These are phyloP conservation scores for Rhynchosporium agropyri DNA, from an alignment of 2,329 filamentous ascomycete species.

Conservation along the genomic window DNA sequence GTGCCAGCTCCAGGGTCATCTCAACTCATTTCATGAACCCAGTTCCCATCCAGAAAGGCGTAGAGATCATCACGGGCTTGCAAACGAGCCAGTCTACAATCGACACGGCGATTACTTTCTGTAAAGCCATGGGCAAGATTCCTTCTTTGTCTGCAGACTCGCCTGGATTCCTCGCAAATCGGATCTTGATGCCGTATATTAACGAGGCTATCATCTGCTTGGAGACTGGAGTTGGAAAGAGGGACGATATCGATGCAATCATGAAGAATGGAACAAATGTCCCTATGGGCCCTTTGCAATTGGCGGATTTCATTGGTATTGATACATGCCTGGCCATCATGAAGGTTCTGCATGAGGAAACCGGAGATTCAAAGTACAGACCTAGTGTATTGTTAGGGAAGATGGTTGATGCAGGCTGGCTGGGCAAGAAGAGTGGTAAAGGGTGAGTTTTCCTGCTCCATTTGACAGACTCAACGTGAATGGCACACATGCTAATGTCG, in stretches of 20 bases:
- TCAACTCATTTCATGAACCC: constrained; percentile 99
- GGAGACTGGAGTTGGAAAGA: constrained; percentile 85
- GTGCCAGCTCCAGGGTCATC: constrained; percentile 83
- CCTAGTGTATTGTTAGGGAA: constrained; percentile 85
- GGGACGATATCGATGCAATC: constrained; percentile 92
- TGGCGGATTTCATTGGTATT: constrained; percentile 96
- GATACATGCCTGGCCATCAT: constrained; percentile 97
- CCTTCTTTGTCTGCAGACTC: constrained; percentile 84
- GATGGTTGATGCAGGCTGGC: constrained; percentile 98
- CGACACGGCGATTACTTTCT: constrained; percentile 81
- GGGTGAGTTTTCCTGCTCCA: constrained; percentile 50
- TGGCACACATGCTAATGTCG: constrained; percentile 26
- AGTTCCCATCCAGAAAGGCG: constrained; percentile 93
- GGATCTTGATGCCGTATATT: constrained; percentile 99
- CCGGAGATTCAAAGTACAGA: constrained; percentile 93
- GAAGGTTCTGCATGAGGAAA: constrained; percentile 89
- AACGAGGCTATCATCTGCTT: constrained; percentile 97
- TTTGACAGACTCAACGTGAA: background rate
- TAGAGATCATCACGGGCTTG: constrained; percentile 93
- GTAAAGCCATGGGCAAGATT: constrained; percentile 91
- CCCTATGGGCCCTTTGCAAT: constrained; percentile 90
- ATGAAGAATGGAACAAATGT: constrained; percentile 99
- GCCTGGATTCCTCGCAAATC: constrained; percentile 92
- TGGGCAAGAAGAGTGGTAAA: constrained; percentile 96
- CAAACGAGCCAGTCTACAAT: constrained; percentile 86